Base-by-base conservation (phyloP, 2,329 filamentous ascomycete genomes). In the Herpotrichia juniperi region DNA sequence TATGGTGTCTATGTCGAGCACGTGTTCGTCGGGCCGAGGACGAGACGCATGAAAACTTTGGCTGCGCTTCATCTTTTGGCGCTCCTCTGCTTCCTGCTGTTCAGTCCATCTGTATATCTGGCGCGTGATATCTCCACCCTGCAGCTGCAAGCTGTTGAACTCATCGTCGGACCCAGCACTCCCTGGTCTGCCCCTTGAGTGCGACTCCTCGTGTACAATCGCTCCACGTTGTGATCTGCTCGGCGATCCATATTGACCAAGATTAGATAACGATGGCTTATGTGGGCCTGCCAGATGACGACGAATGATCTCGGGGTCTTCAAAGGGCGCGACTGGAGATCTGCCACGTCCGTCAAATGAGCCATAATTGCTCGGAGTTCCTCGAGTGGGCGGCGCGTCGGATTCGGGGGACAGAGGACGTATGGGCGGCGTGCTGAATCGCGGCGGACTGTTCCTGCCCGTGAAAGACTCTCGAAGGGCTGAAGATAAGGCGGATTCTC, bases 51-150 rank as follows among this genome's bases (percentile, higher is more conserved):
- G 87, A 72, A 97, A 97, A 74, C 93, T 97, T 77, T 93, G 88
- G 76, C 93, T 96, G 64, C 93, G 86, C 63, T 88, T 85, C 67
- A 86, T 79, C 63, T 85, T 85, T 16, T 81, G 79, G 54, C 81
- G 82, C 42, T 79, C 78, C 60, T 87, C 84, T 42, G 85, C 80
- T 68, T 96, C 87, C 46, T 89, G 89, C 71, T 96, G 90, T 73
- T 97, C 92, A 5, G 92, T 91, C 91, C 96, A 99, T 63, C 91
- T 88, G 79, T 99, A 99, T 64, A 99, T 96, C 48, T 93, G 91
- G 54, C 94, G 83, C 21, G 93, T 97, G 51, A 97, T 89, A 71
- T 99, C 94, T 58, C 94, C 94, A 54, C 94, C 94, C 71, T 97
- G 96, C 42, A 99, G 79, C 69, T 88, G 87, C 71, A 99, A 76